phyloP scores from a whole-genome alignment of 768 basidiomycete genomes.

The Phanerochaete carnosa region DNA sequence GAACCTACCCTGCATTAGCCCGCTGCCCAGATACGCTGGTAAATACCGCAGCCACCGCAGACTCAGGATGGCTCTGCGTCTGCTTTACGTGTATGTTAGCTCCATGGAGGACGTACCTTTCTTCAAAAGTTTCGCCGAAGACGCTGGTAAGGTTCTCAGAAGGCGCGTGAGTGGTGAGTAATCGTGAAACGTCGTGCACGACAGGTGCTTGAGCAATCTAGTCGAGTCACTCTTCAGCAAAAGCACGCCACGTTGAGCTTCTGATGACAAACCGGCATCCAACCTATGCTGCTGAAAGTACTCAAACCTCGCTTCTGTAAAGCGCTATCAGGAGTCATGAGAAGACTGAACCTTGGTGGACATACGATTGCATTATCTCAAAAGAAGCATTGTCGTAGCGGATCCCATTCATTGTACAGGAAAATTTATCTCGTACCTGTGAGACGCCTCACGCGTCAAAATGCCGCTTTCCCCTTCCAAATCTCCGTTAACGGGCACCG shows the following conservation, averaged over 20 bases:
- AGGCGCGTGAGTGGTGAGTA: not conserved
- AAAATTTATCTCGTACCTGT: not conserved
- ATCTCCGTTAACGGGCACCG: not conserved
- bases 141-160: no score
- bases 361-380: no score
- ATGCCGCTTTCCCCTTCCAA: not conserved
- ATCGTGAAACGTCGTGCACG: not conserved
- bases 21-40: not conserved
- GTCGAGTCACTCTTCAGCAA: not conserved
- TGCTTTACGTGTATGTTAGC: not conserved
- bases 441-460: not conserved
- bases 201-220: not conserved
- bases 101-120: not conserved
- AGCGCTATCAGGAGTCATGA: not conserved
- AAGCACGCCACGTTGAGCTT: not conserved
- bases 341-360: not conserved
- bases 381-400: no score
- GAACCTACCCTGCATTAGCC: not conserved
- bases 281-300: not conserved
- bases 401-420: no score
- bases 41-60: not conserved
- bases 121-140: not conserved
- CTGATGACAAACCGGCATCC: not conserved
- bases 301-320: not conserved
- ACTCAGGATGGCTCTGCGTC: not conserved